Conservation (phyloP, 2,329 filamentous ascomycete genomes). For the Didymella sp. region DNA sequence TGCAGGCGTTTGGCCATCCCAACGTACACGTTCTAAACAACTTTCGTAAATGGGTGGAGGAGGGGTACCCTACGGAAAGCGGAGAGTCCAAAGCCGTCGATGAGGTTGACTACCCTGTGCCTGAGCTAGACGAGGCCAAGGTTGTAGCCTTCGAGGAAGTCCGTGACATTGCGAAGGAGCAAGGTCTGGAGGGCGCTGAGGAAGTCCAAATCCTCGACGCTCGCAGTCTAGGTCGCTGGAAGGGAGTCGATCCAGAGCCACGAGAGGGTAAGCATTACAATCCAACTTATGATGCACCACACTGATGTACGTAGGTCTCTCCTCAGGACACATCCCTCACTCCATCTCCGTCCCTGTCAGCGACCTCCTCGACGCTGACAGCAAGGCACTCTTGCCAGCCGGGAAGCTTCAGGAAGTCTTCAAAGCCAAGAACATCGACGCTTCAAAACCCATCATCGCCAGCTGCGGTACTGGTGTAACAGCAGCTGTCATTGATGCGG, state of each 20-base stretch:
- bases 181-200: slow-evolving; percentile 82
- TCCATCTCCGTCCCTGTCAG: slow-evolving; percentile 83
- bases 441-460: slow-evolving; percentile 79
- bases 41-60: slow-evolving; percentile 89
- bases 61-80: slow-evolving; percentile 82
- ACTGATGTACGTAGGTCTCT: slow-evolving; percentile 57
- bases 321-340: slow-evolving; percentile 90
- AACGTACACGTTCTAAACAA: slow-evolving; percentile 94
- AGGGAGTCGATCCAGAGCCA: slow-evolving; percentile 84
- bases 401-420: slow-evolving; percentile 79
- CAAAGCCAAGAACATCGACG: slow-evolving; percentile 78
- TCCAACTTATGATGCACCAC: background rate
- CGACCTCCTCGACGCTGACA: slow-evolving; percentile 79
- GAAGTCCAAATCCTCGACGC: slow-evolving; percentile 91
- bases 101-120: slow-evolving; percentile 52
- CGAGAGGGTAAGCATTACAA: slow-evolving; percentile 65
- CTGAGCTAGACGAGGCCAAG: slow-evolving; percentile 61
- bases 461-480: slow-evolving; percentile 95
- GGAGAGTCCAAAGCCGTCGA: slow-evolving; percentile 66
- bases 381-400: slow-evolving; percentile 77
- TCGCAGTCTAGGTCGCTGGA: slow-evolving; percentile 78
- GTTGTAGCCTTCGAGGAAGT: slow-evolving; percentile 86
- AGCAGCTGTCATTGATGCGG: slow-evolving; percentile 87
- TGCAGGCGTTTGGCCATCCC: slow-evolving; percentile 86
- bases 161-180: slow-evolving; percentile 74